Conservation (phyloP, 2,329 filamentous ascomycete genomes). For the Xylaria arbuscula region DNA sequence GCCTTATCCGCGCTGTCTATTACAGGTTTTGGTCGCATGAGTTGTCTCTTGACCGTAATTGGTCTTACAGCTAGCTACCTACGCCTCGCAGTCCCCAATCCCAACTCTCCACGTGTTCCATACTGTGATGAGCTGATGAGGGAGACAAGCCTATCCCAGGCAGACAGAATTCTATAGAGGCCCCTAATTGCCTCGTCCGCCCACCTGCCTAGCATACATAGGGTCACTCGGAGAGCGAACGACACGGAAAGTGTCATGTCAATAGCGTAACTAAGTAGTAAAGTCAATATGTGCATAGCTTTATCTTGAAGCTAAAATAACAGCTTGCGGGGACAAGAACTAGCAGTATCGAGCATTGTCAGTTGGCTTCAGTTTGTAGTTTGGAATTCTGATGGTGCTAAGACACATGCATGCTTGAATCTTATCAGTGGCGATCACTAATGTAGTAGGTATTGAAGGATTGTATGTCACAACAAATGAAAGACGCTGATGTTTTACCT, state of each 20-base stretch:
- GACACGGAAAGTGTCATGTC: background rate
- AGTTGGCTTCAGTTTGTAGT: too few relatives aligned
- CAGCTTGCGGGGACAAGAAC: too few relatives aligned
- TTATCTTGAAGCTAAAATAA: too few relatives aligned
- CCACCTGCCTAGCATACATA: background rate
- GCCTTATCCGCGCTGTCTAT: background rate
- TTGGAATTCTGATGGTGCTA: too few relatives aligned
- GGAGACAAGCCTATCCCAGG: background rate
- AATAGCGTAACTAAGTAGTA: background rate
- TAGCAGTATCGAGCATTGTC: too few relatives aligned
- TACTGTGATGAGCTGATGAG: background rate
- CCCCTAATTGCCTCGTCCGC: background rate
- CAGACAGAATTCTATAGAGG: background rate
- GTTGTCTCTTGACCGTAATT: background rate
- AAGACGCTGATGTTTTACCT: too few relatives aligned
- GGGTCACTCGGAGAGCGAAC: background rate
- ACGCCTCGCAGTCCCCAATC: background rate
- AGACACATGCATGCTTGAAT: background rate
- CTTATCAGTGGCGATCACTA: background rate
- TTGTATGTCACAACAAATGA: background rate
- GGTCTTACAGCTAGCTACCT: background rate
- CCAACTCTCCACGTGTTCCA: background rate
- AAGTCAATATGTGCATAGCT: too few relatives aligned
- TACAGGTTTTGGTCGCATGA: background rate
- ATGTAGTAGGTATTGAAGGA: background rate